phyloP scores from a whole-genome alignment of 208 protist species.

The Acanthamoeba culbertsoni region DNA sequence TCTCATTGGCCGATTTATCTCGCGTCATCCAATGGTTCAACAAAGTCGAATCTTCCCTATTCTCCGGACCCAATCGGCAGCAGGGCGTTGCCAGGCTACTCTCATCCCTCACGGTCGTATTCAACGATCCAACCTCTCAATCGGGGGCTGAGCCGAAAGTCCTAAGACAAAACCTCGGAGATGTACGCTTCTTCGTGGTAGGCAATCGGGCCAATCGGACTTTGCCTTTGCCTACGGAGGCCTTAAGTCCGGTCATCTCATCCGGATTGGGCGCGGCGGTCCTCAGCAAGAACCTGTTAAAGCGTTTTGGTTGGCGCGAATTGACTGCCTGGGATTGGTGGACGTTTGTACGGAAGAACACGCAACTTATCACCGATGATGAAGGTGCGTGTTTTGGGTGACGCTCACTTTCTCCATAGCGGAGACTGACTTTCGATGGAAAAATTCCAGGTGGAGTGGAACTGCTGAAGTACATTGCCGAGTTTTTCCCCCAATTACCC shows the following conservation, averaged over 20 bases:
- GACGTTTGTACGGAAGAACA: not conserved
- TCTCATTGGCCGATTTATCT: not conserved
- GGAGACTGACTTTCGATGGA: too few species aligned
- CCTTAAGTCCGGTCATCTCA: not conserved
- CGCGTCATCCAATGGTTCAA: not conserved
- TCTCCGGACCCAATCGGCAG: not conserved
- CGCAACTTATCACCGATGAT: not conserved
- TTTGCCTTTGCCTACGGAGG: not conserved
- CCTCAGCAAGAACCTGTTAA: not conserved
- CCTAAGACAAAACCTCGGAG: not conserved
- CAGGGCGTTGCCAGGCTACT: not conserved
- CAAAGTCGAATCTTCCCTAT: not conserved
- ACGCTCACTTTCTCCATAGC: not conserved
- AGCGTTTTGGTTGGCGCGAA: not conserved
- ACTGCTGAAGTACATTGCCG: not conserved
- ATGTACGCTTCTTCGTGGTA: not conserved
- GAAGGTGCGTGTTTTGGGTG: not conserved
- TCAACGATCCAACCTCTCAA: not conserved
- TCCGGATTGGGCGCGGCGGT: not conserved
- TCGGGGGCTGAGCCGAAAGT: not conserved
- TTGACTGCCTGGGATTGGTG: not conserved
- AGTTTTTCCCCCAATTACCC: constrained; percentile 10
- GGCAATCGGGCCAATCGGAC: not conserved
- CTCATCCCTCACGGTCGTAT: not conserved
- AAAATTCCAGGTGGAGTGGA: not conserved